Evolutionary conservation across 1,139 yeast species (phyloP).

Genomic region (Candida sanyaensis): DNA sequence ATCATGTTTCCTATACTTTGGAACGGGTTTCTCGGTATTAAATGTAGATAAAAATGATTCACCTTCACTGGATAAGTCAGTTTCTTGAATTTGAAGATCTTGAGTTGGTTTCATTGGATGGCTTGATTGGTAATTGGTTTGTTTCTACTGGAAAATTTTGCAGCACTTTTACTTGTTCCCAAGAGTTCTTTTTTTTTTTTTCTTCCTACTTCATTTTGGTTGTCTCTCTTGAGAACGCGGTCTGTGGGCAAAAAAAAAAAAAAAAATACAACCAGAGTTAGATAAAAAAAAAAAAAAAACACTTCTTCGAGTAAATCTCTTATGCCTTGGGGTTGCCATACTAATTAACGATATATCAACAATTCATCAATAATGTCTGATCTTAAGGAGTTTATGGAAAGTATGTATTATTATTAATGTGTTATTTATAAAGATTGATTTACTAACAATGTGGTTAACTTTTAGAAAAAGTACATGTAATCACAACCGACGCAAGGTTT

Average conservation of each 20-base stretch:
- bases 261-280: constrained; percentile 2
- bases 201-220: not conserved
- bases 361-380: constrained; percentile 29
- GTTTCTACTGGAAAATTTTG: not conserved
- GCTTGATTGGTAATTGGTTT: not conserved
- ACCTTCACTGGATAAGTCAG: constrained; percentile 23
- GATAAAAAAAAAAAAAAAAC: not conserved
- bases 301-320: too few relatives aligned
- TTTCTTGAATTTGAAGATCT: constrained; percentile 15
- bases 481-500: constrained; percentile 82
- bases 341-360: not conserved
- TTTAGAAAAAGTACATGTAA: constrained; percentile 61
- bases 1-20: not conserved
- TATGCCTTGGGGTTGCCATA: not conserved
- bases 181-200: not conserved
- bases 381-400: constrained; percentile 35
- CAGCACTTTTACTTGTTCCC: not conserved
- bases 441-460: constrained; percentile 26
- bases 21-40: constrained; percentile 3
- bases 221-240: not conserved
- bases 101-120: not conserved
- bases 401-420: constrained; percentile 28
- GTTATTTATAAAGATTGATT: not conserved
- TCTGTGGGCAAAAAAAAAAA: not conserved
- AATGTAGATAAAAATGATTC: constrained; percentile 12